Percentiles rank a stretch among this genome's conserved stretches.
Conservation (phyloP, 2,329 filamentous ascomycete genomes). For the Myriosclerotinia scirpicola region DNA sequence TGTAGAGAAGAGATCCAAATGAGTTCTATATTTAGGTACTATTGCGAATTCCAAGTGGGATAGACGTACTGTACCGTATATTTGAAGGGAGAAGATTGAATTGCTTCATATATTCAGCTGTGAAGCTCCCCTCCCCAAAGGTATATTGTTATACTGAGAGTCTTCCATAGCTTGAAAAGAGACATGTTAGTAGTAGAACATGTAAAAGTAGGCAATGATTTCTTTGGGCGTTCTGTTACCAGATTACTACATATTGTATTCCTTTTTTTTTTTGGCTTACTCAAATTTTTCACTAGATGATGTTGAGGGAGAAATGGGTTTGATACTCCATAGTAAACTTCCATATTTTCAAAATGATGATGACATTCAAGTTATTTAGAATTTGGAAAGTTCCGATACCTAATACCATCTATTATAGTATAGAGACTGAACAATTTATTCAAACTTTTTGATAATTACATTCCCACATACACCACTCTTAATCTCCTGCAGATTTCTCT, state of each 20-base stretch:
- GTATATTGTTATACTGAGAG: not conserved
- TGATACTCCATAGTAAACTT: not conserved
- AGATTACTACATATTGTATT: not conserved
- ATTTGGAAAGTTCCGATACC: not conserved
- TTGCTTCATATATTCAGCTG: not conserved
- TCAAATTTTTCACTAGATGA: not conserved
- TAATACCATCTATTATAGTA: not conserved
- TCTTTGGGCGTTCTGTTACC: too few species aligned
- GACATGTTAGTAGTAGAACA: too few species aligned
- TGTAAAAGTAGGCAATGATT: too few species aligned
- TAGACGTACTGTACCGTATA: not conserved
- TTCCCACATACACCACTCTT: too few species aligned
- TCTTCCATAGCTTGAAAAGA: too few species aligned
- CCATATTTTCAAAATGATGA: not conserved
- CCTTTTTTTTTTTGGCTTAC: not conserved
- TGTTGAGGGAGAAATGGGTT: not conserved
- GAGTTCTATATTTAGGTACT: not conserved
- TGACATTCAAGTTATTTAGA: not conserved
- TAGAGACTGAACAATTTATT: not conserved
- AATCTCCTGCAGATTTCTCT: too few species aligned
- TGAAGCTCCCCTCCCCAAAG: not conserved
- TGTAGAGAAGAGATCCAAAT: not conserved
- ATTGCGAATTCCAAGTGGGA: not conserved
- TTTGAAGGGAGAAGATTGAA: not conserved
- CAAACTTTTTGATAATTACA: too few species aligned